These are phyloP conservation scores for Colletotrichum scovillei DNA, from an alignment of 2,329 filamentous ascomycete species.

Conservation along the genomic window DNA sequence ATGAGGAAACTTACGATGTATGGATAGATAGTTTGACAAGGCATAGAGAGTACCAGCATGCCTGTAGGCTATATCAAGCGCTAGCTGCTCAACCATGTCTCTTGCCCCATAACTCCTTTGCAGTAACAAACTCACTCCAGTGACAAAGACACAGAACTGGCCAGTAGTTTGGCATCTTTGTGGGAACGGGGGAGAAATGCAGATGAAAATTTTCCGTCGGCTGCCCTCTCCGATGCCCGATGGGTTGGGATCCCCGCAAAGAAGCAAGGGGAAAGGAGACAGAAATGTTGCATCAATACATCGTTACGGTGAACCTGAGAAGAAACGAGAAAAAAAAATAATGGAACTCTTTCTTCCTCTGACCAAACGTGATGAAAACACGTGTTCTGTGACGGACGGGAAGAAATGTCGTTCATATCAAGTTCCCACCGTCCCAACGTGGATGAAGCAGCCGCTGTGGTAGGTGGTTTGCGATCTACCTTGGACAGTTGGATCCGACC, in stretches of 20 bases:
- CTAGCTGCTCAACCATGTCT: not conserved
- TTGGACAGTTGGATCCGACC: not conserved
- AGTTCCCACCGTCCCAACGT: conserved; percentile 26
- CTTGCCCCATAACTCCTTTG: not conserved
- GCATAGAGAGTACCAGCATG: not conserved
- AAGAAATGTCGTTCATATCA: not conserved
- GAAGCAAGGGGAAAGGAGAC: not conserved
- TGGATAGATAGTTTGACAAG: not conserved
- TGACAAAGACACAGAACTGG: not conserved
- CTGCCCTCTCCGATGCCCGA: conserved; percentile 10
- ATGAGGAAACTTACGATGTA: conserved; percentile 23
- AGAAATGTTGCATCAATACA: conserved; percentile 3
- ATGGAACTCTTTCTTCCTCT: conserved; percentile 1
- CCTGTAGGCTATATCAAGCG: not conserved
- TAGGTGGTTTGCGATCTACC: conserved; percentile 6
- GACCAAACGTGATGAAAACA: conserved; percentile 20
- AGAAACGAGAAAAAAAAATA: not conserved
- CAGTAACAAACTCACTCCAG: not conserved
- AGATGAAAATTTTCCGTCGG: conserved; percentile 29
- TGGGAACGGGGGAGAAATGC: not conserved
- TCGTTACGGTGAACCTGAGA: not conserved
- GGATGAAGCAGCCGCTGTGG: conserved; percentile 18
- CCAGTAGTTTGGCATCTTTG: not conserved
- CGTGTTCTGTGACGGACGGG: conserved; percentile 17
- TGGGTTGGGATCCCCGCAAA: conserved; percentile 4